A percentile compares a stretch with the other conserved stretches of the same genome.
Conservation (phyloP, 2,329 filamentous ascomycete genomes). For the Kalmusia sp. region DNA sequence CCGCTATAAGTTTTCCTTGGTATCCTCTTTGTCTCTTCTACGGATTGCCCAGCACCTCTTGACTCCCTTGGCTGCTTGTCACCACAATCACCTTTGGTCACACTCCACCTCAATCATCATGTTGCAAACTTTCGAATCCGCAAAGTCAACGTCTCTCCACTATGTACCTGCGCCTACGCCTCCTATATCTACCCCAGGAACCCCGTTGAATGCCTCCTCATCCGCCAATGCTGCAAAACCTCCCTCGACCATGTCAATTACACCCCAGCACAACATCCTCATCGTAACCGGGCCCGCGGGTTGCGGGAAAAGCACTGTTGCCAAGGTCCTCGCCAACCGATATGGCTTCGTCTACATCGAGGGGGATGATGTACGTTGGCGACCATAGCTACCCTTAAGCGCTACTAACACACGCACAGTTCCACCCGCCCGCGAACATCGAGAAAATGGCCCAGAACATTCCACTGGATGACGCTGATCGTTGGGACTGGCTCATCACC, state of each 20-base stretch:
- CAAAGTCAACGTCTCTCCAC: slow-evolving; percentile 33
- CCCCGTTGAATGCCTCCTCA: slow-evolving; percentile 29
- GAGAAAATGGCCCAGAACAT: slow-evolving; percentile 88
- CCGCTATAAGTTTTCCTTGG: slow-evolving; percentile 17
- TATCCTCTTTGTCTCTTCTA: slow-evolving; percentile 14
- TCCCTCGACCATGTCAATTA: slow-evolving; percentile 31
- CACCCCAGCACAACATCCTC: slow-evolving; percentile 56
- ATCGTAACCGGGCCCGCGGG: slow-evolving; percentile 62
- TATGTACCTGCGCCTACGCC: slow-evolving; percentile 40
- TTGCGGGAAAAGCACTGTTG: slow-evolving; percentile 62
- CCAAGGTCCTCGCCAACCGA: slow-evolving; percentile 52
- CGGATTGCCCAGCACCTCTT: slow-evolving; percentile 15
- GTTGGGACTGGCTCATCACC: slow-evolving; percentile 89
- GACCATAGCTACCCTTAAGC: background rate
- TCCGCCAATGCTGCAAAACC: slow-evolving; percentile 22
- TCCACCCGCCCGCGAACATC: slow-evolving; percentile 58
- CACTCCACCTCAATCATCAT: slow-evolving; percentile 26
- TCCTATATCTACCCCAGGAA: slow-evolving; percentile 34
- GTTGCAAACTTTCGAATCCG: slow-evolving; percentile 44
- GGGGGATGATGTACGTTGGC: slow-evolving; percentile 56
- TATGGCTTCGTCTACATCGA: slow-evolving; percentile 58
- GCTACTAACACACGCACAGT: slow-evolving; percentile 41
- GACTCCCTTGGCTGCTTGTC: slow-evolving; percentile 10
- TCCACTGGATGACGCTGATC: slow-evolving; percentile 88
- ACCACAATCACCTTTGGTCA: background rate